A percentile compares a stretch with the other conserved stretches of the same genome.
Conservation (phyloP, 345 rosid species). For the Sisymbrium altissimum region DNA sequence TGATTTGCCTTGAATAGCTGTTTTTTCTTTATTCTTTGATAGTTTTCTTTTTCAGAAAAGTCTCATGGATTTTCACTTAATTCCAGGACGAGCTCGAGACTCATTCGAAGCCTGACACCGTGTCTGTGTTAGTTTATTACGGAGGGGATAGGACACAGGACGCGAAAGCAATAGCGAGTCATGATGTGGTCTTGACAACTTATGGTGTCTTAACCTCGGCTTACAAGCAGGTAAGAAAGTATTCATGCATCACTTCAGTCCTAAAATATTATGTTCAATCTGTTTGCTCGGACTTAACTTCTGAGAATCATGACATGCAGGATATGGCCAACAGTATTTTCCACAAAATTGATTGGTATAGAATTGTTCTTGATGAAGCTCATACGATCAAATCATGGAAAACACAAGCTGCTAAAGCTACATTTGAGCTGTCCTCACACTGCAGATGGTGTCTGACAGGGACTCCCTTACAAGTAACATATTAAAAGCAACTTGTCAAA, state of each 20-base stretch:
- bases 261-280: background rate
- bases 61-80: background rate
- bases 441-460: slow-evolving; percentile 78
- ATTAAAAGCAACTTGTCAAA: background rate
- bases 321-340: slow-evolving; percentile 44
- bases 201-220: slow-evolving; percentile 60
- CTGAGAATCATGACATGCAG: slow-evolving; percentile 28
- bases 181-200: slow-evolving; percentile 68
- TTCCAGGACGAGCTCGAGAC: slow-evolving; percentile 68
- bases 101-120: slow-evolving; percentile 47
- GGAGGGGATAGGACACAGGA: slow-evolving; percentile 59
- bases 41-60: background rate
- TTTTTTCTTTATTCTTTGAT: background rate
- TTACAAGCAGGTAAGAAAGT: slow-evolving; percentile 47
- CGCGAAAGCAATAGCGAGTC: slow-evolving; percentile 43
- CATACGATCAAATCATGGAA: slow-evolving; percentile 61
- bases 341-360: slow-evolving; percentile 59
- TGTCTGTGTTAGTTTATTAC: slow-evolving; percentile 58
- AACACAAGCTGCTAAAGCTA: slow-evolving; percentile 51
- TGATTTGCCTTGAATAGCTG: slow-evolving; percentile 15
- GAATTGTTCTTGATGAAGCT: slow-evolving; percentile 73
- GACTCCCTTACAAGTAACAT: slow-evolving; percentile 62
- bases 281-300: background rate
- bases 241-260: background rate
- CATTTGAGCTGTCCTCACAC: slow-evolving; percentile 48